Percentiles rank a stretch among this genome's conserved stretches.
Evolutionary conservation across 108 stramenopile genomes (phyloP).

Genomic region (Schizochytrium sp.): DNA sequence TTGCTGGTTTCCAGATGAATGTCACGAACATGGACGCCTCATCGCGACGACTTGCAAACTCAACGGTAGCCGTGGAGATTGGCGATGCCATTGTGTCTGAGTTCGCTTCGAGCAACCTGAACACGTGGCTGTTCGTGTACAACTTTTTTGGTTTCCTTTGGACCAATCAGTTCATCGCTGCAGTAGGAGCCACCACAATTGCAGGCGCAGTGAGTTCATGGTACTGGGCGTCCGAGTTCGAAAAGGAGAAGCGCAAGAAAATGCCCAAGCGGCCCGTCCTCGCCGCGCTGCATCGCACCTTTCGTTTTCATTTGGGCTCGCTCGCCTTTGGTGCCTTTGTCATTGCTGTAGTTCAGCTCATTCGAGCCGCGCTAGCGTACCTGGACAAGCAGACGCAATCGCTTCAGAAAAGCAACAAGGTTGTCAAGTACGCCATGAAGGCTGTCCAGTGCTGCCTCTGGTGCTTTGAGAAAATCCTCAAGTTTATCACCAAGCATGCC

Average conservation of each 20-base stretch:
- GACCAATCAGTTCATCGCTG: slow-evolving; percentile 19
- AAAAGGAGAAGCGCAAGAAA: slow-evolving; percentile 6
- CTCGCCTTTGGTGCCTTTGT: slow-evolving; percentile 39
- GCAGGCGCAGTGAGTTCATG: not conserved
- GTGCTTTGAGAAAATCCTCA: slow-evolving; percentile 53
- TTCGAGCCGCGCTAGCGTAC: slow-evolving; percentile 32
- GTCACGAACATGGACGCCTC: not conserved
- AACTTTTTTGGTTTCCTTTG: slow-evolving; percentile 22
- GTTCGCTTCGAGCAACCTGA: not conserved
- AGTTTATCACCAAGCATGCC: slow-evolving; percentile 81
- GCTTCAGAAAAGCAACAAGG: slow-evolving; percentile 19
- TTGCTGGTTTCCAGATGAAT: not conserved
- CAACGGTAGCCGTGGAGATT: not conserved
- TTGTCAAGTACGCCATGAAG: slow-evolving; percentile 23
- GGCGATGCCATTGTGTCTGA: not conserved
- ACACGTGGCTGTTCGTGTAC: slow-evolving; percentile 5
- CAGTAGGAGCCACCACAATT: not conserved
- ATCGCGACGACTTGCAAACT: not conserved
- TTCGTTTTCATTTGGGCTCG: slow-evolving; percentile 36
- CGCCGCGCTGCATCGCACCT: not conserved
- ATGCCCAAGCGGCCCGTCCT: not conserved
- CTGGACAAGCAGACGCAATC: slow-evolving; percentile 23
- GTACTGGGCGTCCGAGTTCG: slow-evolving; percentile 14
- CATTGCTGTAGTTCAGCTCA: slow-evolving; percentile 36
- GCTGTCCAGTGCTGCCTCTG: slow-evolving; percentile 36